Evolutionary conservation across 345 rosid genomes (phyloP), one percentile per base, ranked within the genome.

Genomic region (Rhizophora apiculata): DNA sequence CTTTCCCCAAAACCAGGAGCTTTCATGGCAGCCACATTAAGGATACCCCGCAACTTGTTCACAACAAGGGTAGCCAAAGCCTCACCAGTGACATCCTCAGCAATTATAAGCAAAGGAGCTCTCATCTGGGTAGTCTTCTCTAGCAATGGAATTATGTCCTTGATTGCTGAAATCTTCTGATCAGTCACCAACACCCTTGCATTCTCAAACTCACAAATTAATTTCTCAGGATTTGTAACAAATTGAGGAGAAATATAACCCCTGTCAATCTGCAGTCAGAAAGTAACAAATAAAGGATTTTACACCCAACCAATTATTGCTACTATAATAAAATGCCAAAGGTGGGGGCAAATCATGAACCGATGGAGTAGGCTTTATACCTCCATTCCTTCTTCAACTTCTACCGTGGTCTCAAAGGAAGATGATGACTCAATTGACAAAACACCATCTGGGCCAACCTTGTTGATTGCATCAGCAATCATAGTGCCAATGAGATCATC

Each of bases 401-500:
- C 99, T 32, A 95, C 96, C 0, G 96, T 89, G 8, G 99, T 95
- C 85, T 95, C 98, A 60, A 92, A 95, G 0, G 99, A 95, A 15
- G 99, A 92, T 18, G 99, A 95, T 43, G 99, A 95, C 78, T 95
- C 98, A 70, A 95, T 95, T 59, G 99, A 95, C 79, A 95, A 64
- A 68, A 92, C 99, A 78, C 98, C 99, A 83, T 92, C 99, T 67
- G 99, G 97, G n/a, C 99, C 99, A 68, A 95, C 99, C 81, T 92
- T 95, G 80, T 92, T 96, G 71, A 95, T 95, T 72, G 98, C 99
- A 84, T 92, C 97, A 62, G 98, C 98, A 77, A 95, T 78, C 98
- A 95, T 95, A 59, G 88, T 67, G 34, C 99, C 99, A 36, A 95
- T 85, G 57, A 95, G 89, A 26, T 90, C 98, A 76, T 95, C 98